phyloP scores from a whole-genome alignment of 1,139 yeast species.

The Pichia sp. region DNA sequence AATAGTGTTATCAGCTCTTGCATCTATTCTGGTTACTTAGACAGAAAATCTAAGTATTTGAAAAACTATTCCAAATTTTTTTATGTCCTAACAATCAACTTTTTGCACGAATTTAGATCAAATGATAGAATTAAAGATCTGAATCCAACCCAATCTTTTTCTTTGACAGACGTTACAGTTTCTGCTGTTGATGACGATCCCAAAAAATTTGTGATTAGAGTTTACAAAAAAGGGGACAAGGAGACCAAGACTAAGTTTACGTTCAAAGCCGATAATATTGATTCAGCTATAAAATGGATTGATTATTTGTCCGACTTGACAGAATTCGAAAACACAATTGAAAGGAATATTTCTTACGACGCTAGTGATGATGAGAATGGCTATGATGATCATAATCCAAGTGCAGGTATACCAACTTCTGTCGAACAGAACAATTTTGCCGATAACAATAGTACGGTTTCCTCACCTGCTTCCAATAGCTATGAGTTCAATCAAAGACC shows the following conservation, averaged over 20 bases:
- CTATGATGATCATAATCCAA: not conserved
- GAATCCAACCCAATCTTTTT: constrained; percentile 39
- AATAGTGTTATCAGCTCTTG: constrained; percentile 49
- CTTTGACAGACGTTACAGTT: constrained; percentile 36
- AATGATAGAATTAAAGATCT: constrained; percentile 55
- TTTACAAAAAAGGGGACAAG: constrained; percentile 17
- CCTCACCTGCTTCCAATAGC: constrained; percentile 1
- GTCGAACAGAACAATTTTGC: constrained; percentile 7
- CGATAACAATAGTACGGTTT: not conserved
- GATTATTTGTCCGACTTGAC: constrained; percentile 41
- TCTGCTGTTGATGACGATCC: constrained; percentile 30
- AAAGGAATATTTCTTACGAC: constrained; percentile 29
- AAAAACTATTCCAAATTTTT: constrained; percentile 63
- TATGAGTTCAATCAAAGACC: not conserved
- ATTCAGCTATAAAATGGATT: constrained; percentile 42
- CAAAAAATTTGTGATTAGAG: constrained; percentile 31
- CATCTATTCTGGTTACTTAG: constrained; percentile 50
- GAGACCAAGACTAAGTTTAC: constrained; percentile 28
- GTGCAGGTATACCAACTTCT: not conserved
- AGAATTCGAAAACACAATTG: constrained; percentile 25
- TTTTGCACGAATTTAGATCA: constrained; percentile 66
- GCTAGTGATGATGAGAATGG: constrained; percentile 15
- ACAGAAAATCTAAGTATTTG: constrained; percentile 57
- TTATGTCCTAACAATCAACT: constrained; percentile 71
- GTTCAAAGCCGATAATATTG: constrained; percentile 33